These are phyloP conservation scores for Phaseolus coccineus DNA, from an alignment of 331 rosid species.

Conservation along the genomic window DNA sequence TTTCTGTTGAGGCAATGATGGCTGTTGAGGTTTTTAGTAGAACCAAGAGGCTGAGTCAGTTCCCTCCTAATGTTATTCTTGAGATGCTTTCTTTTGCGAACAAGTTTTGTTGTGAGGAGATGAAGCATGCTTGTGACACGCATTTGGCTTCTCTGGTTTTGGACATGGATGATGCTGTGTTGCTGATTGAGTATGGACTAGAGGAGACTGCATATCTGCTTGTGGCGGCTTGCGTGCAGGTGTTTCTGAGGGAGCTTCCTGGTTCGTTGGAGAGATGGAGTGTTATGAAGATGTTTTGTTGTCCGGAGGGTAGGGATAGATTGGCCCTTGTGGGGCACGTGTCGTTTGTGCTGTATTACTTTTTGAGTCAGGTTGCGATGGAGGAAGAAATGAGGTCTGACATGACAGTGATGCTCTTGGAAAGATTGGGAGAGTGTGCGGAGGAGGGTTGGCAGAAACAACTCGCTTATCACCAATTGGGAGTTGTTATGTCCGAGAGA, in stretches of 20 bases:
- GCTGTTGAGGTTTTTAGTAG: constrained; percentile 10
- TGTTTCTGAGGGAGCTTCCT: not conserved
- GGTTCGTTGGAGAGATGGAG: not conserved
- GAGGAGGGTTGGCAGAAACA: constrained; percentile 5
- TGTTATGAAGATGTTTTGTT: not conserved
- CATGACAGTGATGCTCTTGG: constrained; percentile 11
- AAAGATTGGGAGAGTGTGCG: constrained; percentile 12
- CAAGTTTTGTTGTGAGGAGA: constrained; percentile 19
- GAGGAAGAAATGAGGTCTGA: constrained; percentile 1
- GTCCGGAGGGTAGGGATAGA: constrained; percentile 3
- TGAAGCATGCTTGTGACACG: not conserved
- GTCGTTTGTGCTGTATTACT: constrained; percentile 12
- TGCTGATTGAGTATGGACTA: constrained; percentile 9
- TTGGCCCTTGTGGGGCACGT: not conserved
- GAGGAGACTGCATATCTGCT: constrained; percentile 8
- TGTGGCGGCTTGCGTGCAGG: constrained; percentile 13
- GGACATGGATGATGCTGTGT: not conserved
- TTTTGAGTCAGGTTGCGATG: constrained; percentile 5
- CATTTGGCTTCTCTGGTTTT: constrained; percentile 13
- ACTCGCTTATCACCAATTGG: constrained; percentile 2
- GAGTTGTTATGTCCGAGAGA: not conserved
- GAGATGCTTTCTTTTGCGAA: constrained; percentile 13
- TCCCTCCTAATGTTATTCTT: not conserved
- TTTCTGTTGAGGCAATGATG: constrained; percentile 15
- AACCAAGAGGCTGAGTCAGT: not conserved